Percentiles rank a stretch among this genome's conserved stretches.
Conservation (phyloP, 1,284 basidiomycete species). For the Earliella scabrosa region DNA sequence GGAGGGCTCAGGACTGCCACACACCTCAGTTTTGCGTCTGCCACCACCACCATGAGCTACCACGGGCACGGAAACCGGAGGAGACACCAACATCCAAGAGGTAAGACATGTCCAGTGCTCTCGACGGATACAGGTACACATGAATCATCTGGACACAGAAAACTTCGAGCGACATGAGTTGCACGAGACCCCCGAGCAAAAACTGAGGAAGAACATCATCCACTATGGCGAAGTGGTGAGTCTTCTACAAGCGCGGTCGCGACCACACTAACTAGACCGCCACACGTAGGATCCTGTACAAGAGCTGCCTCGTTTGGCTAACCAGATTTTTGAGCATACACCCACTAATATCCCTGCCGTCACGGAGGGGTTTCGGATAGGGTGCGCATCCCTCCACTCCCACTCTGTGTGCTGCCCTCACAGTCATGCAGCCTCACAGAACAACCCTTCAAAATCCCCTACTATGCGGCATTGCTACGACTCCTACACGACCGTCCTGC, state of each 20-base stretch:
- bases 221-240: conserved; percentile 85
- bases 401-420: not conserved
- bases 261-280: conserved; percentile 4
- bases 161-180: conserved; percentile 63
- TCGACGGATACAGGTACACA: not conserved
- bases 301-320: conserved; percentile 69
- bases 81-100: conserved; percentile 51
- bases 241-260: conserved; percentile 9
- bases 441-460: conserved; percentile 90
- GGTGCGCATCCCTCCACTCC: conserved; percentile 45
- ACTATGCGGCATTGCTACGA: conserved; percentile 83
- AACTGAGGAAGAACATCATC: conserved; percentile 70
- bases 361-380: conserved; percentile 78
- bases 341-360: conserved; percentile 63
- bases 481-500: conserved; percentile 58
- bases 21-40: not conserved
- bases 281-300: conserved; percentile 64
- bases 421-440: conserved; percentile 67
- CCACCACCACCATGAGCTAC: conserved; percentile 45
- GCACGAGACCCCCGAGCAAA: conserved; percentile 74
- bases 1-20: not conserved
- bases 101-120: conserved; percentile 37
- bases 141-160: conserved; percentile 34
- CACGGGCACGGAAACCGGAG: conserved; percentile 43
- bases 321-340: conserved; percentile 63